Evolutionary conservation across 1,284 basidiomycete genomes (phyloP).

Genomic region (Sanghuangporus sanghuang): DNA sequence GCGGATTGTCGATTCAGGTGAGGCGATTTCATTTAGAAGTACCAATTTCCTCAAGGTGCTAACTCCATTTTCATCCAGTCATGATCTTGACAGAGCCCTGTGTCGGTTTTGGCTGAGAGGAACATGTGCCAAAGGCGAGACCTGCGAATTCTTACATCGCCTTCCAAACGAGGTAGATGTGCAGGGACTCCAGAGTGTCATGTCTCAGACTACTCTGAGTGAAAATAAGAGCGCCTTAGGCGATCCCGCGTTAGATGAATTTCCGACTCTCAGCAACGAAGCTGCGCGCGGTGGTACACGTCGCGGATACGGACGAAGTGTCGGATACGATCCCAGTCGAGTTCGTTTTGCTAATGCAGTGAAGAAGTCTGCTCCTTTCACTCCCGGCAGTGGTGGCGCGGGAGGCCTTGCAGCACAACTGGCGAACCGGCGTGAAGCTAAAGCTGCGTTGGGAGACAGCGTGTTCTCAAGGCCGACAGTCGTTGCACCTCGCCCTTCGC

Average conservation of each 20-base stretch:
- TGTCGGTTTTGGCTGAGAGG: slow-evolving; percentile 98
- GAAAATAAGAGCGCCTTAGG: slow-evolving; percentile 29
- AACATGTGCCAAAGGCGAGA: slow-evolving; percentile 91
- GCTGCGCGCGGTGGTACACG: slow-evolving; percentile 34
- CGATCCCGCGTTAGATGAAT: slow-evolving; percentile 71
- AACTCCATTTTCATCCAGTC: slow-evolving; percentile 37
- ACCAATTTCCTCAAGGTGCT: neutral
- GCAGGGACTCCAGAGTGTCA: slow-evolving; percentile 59
- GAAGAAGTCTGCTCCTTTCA: slow-evolving; percentile 53
- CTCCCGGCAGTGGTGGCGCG: neutral
- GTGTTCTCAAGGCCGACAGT: slow-evolving; percentile 62
- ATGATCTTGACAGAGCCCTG: slow-evolving; percentile 87
- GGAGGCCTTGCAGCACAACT: slow-evolving; percentile 16
- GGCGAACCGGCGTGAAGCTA: slow-evolving; percentile 38
- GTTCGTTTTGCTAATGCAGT: slow-evolving; percentile 83
- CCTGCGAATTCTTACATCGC: slow-evolving; percentile 87
- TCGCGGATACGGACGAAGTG: slow-evolving; percentile 34
- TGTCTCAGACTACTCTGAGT: slow-evolving; percentile 63
- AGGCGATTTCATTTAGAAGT: slow-evolving; percentile 22
- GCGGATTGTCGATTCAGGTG: slow-evolving; percentile 98
- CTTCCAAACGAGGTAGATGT: slow-evolving; percentile 78
- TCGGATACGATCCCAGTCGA: slow-evolving; percentile 66
- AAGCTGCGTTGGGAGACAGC: slow-evolving; percentile 53
- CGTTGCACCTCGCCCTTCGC: slow-evolving; percentile 79
- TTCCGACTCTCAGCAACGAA: slow-evolving; percentile 72